Percentiles rank a stretch among this genome's conserved stretches.
Conservation (phyloP, 2,329 filamentous ascomycete genomes). For the Trichoderma guizhouense region DNA sequence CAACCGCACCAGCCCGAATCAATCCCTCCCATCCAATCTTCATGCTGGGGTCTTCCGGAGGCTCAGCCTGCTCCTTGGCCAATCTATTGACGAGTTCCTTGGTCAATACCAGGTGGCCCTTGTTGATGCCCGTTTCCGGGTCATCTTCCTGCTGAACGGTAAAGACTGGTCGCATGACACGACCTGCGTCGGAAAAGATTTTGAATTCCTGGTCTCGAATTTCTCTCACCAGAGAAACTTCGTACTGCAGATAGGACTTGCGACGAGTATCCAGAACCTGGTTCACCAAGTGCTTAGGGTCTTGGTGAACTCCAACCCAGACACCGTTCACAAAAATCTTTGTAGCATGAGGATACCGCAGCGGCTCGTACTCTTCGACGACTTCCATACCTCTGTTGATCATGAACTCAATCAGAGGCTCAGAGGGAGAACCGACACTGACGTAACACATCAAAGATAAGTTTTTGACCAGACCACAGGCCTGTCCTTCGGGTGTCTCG, state of each 20-base stretch:
- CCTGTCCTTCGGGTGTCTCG: constrained; percentile 96
- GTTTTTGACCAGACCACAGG: constrained; percentile 98
- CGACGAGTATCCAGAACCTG: constrained; percentile 75
- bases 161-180: constrained; percentile 90
- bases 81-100: constrained; percentile 74
- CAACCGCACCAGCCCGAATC: constrained; percentile 79
- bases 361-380: constrained; percentile 88
- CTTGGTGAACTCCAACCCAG: constrained; percentile 93
- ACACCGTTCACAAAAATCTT: constrained; percentile 98
- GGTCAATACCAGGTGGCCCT: constrained; percentile 75
- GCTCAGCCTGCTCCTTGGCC: constrained; percentile 69
- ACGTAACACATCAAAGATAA: constrained; percentile 97
- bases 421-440: constrained; percentile 86
- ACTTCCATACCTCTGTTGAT: constrained; percentile 94
- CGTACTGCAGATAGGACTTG: constrained; percentile 79
- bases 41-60: constrained; percentile 55
- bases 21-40: constrained; percentile 88
- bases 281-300: constrained; percentile 79
- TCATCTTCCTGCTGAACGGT: constrained; percentile 88
- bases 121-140: constrained; percentile 52
- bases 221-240: constrained; percentile 92
- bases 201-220: constrained; percentile 98
- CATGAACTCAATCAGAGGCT: constrained; percentile 93
- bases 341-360: constrained; percentile 83
- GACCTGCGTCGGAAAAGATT: constrained; percentile 94